Evolutionary conservation across 345 rosid genomes (phyloP).

Genomic region (Carallia brachiata): DNA sequence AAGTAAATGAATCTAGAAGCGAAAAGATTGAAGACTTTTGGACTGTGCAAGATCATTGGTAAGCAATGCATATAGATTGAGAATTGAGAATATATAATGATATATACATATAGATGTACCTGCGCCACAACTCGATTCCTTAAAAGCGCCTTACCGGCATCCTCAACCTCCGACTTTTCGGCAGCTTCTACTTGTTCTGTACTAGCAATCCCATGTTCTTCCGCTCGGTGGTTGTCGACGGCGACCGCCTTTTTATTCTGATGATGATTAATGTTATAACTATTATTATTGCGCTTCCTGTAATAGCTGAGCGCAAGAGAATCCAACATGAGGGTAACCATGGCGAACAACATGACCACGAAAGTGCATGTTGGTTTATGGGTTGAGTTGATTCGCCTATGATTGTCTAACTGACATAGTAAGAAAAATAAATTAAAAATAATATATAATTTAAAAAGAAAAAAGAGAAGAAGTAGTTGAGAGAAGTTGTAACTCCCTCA

Average conservation of each 20-base stretch:
- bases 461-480: no score
- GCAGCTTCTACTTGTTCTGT: neutral
- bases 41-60: neutral
- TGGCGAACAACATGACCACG: slow-evolving; percentile 72
- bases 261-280: slow-evolving; percentile 9
- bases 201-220: slow-evolving; percentile 15
- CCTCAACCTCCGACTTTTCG: neutral
- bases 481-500: no score
- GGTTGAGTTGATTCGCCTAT: no score
- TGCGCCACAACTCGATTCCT: slow-evolving; percentile 20
- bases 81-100: no score
- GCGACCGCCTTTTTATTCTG: neutral
- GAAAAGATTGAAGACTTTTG: neutral
- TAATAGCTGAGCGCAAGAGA: slow-evolving; percentile 60
- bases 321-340: slow-evolving; percentile 59
- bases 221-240: slow-evolving; percentile 14
- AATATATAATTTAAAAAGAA: no score
- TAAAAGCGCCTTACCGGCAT: neutral
- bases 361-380: slow-evolving; percentile 30
- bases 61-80: neutral
- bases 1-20: no score
- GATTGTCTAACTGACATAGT: no score
- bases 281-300: slow-evolving; percentile 20
- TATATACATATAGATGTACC: neutral
- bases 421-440: no score